These are phyloP conservation scores for Phytophthora litchii DNA, from an alignment of 352 stramenopile genomes.

Conservation along the genomic window DNA sequence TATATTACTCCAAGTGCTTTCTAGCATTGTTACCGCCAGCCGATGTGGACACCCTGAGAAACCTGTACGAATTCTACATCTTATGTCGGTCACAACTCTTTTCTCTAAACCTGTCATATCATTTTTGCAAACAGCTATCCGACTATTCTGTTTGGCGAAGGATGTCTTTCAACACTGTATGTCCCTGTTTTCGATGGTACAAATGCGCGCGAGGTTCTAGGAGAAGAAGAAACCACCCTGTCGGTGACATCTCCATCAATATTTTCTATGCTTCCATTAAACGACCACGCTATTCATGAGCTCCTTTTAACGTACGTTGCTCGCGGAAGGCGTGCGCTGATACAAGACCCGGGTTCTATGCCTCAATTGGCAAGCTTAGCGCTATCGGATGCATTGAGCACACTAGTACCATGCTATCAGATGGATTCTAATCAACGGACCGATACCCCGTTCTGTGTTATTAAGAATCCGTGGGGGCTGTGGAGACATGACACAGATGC, in stretches of 20 bases:
- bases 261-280: constrained; percentile 33
- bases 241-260: neutral
- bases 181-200: constrained; percentile 15
- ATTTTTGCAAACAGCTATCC: constrained; percentile 39
- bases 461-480: constrained; percentile 37
- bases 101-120: constrained; percentile 5
- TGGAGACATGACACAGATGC: constrained; percentile 13
- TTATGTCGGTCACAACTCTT: neutral
- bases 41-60: constrained; percentile 32
- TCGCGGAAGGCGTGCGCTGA: constrained; percentile 15
- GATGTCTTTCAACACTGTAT: constrained; percentile 40
- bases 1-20: constrained; percentile 39
- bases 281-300: constrained; percentile 35
- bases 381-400: constrained; percentile 37
- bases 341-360: neutral
- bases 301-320: constrained; percentile 44
- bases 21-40: constrained; percentile 18
- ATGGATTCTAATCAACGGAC: neutral
- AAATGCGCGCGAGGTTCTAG: neutral
- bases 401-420: constrained; percentile 21
- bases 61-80: constrained; percentile 30
- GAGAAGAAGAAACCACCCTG: neutral
- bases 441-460: constrained; percentile 24
- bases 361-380: constrained; percentile 36
- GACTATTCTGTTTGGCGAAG: constrained; percentile 31